phyloP scores from a whole-genome alignment of 2,329 filamentous ascomycete species.

The Aureobasidium sp. region DNA sequence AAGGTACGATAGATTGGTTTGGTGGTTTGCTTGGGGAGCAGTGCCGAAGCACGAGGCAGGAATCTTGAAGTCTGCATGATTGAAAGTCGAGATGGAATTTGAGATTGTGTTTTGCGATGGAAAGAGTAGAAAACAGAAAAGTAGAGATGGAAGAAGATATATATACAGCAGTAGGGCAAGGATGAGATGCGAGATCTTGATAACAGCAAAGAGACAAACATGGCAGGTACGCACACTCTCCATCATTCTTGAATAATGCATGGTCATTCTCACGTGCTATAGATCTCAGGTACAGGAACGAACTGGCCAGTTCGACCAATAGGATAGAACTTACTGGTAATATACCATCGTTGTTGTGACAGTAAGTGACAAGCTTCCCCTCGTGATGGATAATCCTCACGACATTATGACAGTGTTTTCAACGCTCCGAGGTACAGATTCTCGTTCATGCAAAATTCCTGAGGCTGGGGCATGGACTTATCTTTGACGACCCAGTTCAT shows the following conservation, averaged over 20 bases:
- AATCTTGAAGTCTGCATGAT: conserved; percentile 14
- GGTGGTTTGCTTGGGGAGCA: background rate
- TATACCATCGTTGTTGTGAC: background rate
- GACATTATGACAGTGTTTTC: conserved; percentile 5
- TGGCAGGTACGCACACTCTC: background rate
- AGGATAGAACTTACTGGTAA: background rate
- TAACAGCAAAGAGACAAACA: background rate
- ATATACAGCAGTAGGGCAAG: too few species aligned
- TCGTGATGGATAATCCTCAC: background rate
- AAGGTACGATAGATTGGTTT: conserved; percentile 5
- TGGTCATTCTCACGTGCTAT: background rate
- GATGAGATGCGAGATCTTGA: background rate
- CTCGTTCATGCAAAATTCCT: conserved; percentile 19
- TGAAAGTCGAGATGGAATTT: background rate
- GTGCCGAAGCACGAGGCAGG: background rate
- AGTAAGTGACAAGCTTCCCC: background rate
- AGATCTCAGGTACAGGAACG: background rate
- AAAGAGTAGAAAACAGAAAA: background rate
- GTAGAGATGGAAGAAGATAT: background rate
- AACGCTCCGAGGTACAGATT: background rate
- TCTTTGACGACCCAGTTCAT: too few species aligned
- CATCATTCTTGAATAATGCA: background rate
- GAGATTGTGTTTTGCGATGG: background rate
- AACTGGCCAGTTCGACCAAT: background rate
- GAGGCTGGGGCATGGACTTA: background rate